Conservation (phyloP, 805 yeast species). For the Lipomyces yamadae region DNA sequence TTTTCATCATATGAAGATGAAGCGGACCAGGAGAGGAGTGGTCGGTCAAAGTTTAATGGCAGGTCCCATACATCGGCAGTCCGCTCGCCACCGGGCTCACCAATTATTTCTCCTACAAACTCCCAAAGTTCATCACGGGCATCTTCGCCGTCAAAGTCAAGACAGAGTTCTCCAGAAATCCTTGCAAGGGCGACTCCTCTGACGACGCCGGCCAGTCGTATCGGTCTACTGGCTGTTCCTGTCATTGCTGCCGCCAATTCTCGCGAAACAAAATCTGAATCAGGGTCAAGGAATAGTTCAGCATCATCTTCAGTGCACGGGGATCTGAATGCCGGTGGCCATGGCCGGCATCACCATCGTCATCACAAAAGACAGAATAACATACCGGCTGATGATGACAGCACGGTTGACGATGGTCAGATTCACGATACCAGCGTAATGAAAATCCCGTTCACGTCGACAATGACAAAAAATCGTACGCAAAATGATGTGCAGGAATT, state of each 20-base stretch:
- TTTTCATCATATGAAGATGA: neutral
- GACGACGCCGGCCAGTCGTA: neutral
- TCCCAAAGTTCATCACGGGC: constrained; percentile 8
- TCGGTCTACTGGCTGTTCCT: constrained; percentile 2
- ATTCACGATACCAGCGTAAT: neutral
- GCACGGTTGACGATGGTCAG: neutral
- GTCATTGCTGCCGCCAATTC: neutral
- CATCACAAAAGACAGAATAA: neutral
- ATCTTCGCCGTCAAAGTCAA: constrained; percentile 16
- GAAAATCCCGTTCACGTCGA: constrained; percentile 1
- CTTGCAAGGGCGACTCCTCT: neutral
- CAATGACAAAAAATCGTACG: neutral
- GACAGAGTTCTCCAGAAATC: neutral
- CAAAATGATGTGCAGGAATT: neutral
- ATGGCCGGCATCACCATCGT: constrained; percentile 1
- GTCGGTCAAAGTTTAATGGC: neutral
- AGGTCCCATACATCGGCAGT: constrained; percentile 1
- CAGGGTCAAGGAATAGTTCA: neutral
- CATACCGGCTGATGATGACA: neutral
- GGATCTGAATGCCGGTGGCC: neutral
- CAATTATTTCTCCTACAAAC: neutral
- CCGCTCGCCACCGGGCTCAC: constrained; percentile 7
- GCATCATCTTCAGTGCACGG: neutral
- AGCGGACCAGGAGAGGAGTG: neutral
- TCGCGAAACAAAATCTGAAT: neutral